phyloP scores from a whole-genome alignment of 495 filamentous ascomycete species.

The Lasiosphaeria ovina region DNA sequence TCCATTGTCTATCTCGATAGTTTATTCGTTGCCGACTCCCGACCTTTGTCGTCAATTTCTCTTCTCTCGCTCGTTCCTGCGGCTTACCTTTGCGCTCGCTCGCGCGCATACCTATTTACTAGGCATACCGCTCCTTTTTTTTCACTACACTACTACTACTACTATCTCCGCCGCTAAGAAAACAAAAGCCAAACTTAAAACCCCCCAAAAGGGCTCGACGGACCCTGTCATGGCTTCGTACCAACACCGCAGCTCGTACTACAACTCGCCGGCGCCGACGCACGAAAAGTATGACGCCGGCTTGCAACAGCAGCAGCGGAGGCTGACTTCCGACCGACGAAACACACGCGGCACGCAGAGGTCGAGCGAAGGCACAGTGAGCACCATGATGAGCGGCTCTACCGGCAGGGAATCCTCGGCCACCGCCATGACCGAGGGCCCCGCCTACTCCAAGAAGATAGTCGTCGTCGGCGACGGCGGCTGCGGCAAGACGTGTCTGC shows the following conservation, averaged over 20 bases:
- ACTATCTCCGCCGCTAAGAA: constrained; percentile 16
- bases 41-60: too few species aligned
- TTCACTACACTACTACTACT: constrained; percentile 1
- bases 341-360: constrained; percentile 43
- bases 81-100: too few species aligned
- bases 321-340: constrained; percentile 35
- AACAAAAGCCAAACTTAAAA: constrained; percentile 4
- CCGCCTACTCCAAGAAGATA: constrained; percentile 96
- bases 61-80: too few species aligned
- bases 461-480: constrained; percentile 97
- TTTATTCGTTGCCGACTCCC: too few species aligned
- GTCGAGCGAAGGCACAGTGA: constrained; percentile 73
- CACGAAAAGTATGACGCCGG: constrained; percentile 42
- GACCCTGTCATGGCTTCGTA: constrained; percentile 39
- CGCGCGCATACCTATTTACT: too few species aligned
- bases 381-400: constrained; percentile 63
- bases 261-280: constrained; percentile 35
- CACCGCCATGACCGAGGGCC: constrained; percentile 83
- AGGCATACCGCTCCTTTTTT: too few species aligned
- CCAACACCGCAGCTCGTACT: constrained; percentile 47
- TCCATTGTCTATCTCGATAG: too few species aligned
- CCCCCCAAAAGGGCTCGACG: not conserved
- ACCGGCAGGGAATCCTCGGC: constrained; percentile 70
- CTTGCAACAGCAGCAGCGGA: constrained; percentile 26
- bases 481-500: constrained; percentile 95